Conservation (phyloP, 2,329 filamentous ascomycete species). For the Neocucurbitaria cava region DNA sequence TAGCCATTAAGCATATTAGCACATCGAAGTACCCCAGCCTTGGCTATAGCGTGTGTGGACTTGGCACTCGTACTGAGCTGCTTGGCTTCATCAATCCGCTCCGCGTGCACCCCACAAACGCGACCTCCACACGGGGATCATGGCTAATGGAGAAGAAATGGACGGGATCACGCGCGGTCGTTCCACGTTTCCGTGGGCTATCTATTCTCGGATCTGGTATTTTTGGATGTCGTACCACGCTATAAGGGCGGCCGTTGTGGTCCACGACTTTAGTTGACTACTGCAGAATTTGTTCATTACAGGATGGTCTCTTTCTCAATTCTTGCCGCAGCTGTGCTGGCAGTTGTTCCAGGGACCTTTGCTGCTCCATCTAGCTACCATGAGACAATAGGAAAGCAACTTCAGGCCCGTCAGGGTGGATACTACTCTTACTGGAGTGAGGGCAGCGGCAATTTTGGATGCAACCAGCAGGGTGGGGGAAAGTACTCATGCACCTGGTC, state of each 20-base stretch:
- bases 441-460: conserved; percentile 41
- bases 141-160: conserved; percentile 3
- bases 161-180: not conserved
- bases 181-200: not conserved
- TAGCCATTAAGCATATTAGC: conserved; percentile 2
- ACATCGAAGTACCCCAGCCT: conserved; percentile 1
- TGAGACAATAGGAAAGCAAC: conserved; percentile 14
- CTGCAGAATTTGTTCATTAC: not conserved
- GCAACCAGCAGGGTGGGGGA: conserved; percentile 28
- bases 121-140: not conserved
- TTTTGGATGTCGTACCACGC: not conserved
- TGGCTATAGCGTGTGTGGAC: conserved; percentile 1
- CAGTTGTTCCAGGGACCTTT: not conserved
- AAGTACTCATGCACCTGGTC: conserved; percentile 32
- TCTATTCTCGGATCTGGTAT: not conserved
- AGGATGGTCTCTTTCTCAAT: conserved; percentile 7
- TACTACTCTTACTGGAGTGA: conserved; percentile 69
- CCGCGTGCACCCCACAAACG: not conserved
- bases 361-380: conserved; percentile 7
- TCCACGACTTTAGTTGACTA: not conserved
- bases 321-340: conserved; percentile 1
- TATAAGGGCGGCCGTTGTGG: not conserved
- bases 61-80: not conserved
- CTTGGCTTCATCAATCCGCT: not conserved
- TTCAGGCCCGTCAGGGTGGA: conserved; percentile 17